A percentile compares a stretch with the other conserved stretches of the same genome.
Conservation (phyloP, 2,329 filamentous ascomycete species). For the Hypoxylon sp. region DNA sequence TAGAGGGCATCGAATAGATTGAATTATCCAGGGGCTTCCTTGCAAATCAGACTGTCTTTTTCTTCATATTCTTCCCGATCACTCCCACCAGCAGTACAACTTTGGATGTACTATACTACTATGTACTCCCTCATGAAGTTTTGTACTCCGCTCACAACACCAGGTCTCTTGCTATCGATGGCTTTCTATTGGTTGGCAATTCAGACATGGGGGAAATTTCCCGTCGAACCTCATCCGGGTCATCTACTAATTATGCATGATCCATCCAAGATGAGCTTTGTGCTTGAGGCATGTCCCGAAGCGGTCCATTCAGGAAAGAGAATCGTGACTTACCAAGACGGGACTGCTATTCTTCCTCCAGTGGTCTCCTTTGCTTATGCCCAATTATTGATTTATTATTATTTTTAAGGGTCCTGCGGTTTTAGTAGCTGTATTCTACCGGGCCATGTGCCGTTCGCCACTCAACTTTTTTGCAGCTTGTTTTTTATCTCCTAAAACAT, state of each 20-base stretch:
- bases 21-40: slow-evolving; percentile 9
- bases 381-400: slow-evolving; percentile 9
- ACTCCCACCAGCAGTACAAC: slow-evolving; percentile 5
- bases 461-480: slow-evolving; percentile 9
- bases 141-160: slow-evolving; percentile 27
- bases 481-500: slow-evolving; percentile 30
- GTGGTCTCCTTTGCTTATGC: slow-evolving; percentile 12
- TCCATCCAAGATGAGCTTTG: slow-evolving; percentile 33
- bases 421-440: slow-evolving; percentile 29
- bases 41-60: no score
- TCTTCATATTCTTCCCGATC: slow-evolving; percentile 26
- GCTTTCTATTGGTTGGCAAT: slow-evolving; percentile 41
- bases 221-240: slow-evolving; percentile 41
- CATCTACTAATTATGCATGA: slow-evolving; percentile 34
- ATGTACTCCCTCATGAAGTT: neutral
- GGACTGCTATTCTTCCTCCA: slow-evolving; percentile 26
- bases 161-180: slow-evolving; percentile 18
- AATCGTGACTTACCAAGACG: slow-evolving; percentile 31
- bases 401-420: slow-evolving; percentile 1
- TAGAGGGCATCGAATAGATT: no score
- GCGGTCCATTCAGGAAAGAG: slow-evolving; percentile 33
- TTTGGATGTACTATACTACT: neutral
- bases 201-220: slow-evolving; percentile 36
- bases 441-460: slow-evolving; percentile 37
- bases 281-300: slow-evolving; percentile 23